Base-by-base conservation (phyloP, 768 basidiomycete genomes). In the Lactifluus rugatus region DNA sequence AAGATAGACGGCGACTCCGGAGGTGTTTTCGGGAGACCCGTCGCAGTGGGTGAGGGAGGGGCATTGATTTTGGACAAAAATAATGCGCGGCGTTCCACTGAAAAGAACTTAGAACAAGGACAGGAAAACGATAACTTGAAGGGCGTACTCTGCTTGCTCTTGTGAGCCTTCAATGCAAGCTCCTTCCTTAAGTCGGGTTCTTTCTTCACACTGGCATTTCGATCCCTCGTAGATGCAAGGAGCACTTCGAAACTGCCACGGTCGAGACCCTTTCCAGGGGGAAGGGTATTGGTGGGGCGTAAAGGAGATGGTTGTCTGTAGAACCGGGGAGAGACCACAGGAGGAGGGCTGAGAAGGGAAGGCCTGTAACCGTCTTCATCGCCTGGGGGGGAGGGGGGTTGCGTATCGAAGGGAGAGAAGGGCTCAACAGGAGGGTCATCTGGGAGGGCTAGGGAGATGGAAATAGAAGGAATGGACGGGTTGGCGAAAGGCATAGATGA, bases 21-120 rank as follows among this genome's bases (percentile, higher is more conserved):
- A 50, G 83, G 82, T 2, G 81, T 86, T 69, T 81, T 82, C 11
- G 86, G 82, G 13, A 76, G 74, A 46, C 71, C 66, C 25, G 78
- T 75, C 19, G 84, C 81, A 10, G 79, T 76, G 10, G 83, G 78
- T 8, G 81, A 83, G 2, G 83, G 81, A 21, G 83, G 80, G n/a
- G 82, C 82, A 39, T 79, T 74, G 44, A 91, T 72, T 70, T 84
- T 90, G 58, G 83, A 85, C 26, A 90, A 72, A 73, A 91, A 90
- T 57, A 79, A 75, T 4, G 85, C 83, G 28, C 88, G 84, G 53
- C 89, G 79, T 69, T 87, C 85, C 64, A 78, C 85, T 89, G 65
- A n/a, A 3, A 59, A 37, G 48, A 46, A 41, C 31, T 47, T 17
- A 48, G 47, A 19, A 52, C 37, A 58, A 36, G 34, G 14, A 21